Evolutionary conservation across 2,329 filamentous ascomycete genomes (phyloP).

Genomic region (Botrytis pseudocinerea): DNA sequence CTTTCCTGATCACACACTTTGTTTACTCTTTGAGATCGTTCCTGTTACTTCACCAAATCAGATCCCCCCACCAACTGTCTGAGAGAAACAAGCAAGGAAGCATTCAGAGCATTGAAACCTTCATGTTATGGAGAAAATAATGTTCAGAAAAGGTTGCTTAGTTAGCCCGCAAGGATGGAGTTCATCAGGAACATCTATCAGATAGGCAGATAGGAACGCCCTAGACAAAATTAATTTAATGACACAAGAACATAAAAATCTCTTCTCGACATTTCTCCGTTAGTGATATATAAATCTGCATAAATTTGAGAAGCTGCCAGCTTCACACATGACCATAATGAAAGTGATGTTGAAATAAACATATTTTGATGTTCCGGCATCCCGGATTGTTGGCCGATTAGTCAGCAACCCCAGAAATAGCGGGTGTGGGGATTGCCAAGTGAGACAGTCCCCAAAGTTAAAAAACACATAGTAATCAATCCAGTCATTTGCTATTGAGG

Average conservation of each 20-base stretch:
- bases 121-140: background rate
- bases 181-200: background rate
- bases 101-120: background rate
- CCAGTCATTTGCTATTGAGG: background rate
- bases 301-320: too few species aligned
- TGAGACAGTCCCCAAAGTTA: background rate
- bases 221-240: background rate
- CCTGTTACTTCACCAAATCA: background rate
- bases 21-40: background rate
- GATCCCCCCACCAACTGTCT: background rate
- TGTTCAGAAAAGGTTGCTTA: background rate
- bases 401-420: background rate
- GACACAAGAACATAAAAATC: background rate
- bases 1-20: background rate
- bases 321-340: background rate
- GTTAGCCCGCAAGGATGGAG: background rate
- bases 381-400: background rate
- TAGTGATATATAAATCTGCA: background rate
- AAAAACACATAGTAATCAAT: background rate
- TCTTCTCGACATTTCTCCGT: too few species aligned
- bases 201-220: background rate
- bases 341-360: background rate
- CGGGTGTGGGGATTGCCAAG: background rate
- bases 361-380: background rate
- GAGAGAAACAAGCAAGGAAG: too few species aligned